A percentile compares a stretch with the other conserved stretches of the same genome.
Evolutionary conservation across 352 stramenopile species (phyloP).

Genomic region (Globisporangium yorkense): DNA sequence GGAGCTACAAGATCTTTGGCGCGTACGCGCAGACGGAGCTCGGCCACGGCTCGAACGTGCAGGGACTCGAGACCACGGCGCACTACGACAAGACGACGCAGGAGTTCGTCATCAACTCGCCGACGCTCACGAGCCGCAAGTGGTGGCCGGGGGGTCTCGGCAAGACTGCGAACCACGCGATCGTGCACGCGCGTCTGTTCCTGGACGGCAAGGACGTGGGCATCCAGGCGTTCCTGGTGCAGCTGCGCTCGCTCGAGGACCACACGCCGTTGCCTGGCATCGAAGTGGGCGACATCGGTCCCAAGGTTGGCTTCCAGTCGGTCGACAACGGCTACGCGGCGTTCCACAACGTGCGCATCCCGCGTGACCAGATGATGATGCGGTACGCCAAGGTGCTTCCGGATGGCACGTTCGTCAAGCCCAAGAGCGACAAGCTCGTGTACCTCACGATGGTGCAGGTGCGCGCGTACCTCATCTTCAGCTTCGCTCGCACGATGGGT

Average conservation of each 20-base stretch:
- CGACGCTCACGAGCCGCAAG: slow-evolving; percentile 91
- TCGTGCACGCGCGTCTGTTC: slow-evolving; percentile 87
- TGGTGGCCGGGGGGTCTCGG: slow-evolving; percentile 94
- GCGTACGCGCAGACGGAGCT: slow-evolving; percentile 96
- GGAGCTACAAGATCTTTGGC: slow-evolving; percentile 68
- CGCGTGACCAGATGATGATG: slow-evolving; percentile 59
- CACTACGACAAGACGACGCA: slow-evolving; percentile 85
- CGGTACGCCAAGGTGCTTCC: slow-evolving; percentile 42
- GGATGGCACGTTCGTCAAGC: slow-evolving; percentile 55
- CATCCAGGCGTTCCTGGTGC: slow-evolving; percentile 95
- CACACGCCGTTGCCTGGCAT: slow-evolving; percentile 85
- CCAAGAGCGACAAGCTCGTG: slow-evolving; percentile 50
- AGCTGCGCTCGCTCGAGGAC: slow-evolving; percentile 44
- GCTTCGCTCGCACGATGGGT: slow-evolving; percentile 51
- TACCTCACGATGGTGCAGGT: slow-evolving; percentile 85
- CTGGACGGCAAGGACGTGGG: slow-evolving; percentile 56
- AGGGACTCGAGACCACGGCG: slow-evolving; percentile 89
- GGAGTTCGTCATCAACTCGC: slow-evolving; percentile 89
- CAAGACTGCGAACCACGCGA: slow-evolving; percentile 90
- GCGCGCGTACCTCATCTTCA: slow-evolving; percentile 12
- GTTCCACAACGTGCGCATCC: slow-evolving; percentile 87
- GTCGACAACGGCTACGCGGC: slow-evolving; percentile 91
- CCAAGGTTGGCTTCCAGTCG: slow-evolving; percentile 89
- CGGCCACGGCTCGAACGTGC: slow-evolving; percentile 91
- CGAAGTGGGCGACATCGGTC: slow-evolving; percentile 88